Conservation (phyloP, 176 grass and related monocot genomes). For the Lolium perenne region DNA sequence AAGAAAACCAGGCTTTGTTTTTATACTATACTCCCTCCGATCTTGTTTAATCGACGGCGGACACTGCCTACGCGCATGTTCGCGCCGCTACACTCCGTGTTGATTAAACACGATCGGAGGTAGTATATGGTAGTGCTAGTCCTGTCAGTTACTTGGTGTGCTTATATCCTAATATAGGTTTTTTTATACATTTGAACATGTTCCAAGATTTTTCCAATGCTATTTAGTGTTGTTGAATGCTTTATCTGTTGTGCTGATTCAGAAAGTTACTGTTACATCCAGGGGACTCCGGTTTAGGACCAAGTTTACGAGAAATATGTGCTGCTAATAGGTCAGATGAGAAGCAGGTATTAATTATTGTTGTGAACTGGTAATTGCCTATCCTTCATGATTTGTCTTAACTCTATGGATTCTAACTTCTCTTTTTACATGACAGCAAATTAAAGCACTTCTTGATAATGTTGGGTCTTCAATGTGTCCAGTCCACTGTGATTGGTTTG, state of each 20-base stretch:
- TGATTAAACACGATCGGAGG: no score
- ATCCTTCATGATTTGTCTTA: slow-evolving; percentile 31
- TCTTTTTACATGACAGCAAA: slow-evolving; percentile 69
- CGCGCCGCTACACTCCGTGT: no score
- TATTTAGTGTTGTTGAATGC: slow-evolving; percentile 25
- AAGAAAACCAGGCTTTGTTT: slow-evolving; percentile 13
- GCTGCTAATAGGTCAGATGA: slow-evolving; percentile 93
- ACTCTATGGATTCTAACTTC: slow-evolving; percentile 31
- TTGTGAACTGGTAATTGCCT: slow-evolving; percentile 31
- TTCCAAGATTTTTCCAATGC: not conserved
- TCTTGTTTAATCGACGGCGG: no score
- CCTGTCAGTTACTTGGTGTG: slow-evolving; percentile 11
- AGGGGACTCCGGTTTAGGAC: slow-evolving; percentile 73
- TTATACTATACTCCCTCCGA: not conserved
- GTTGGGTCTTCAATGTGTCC: slow-evolving; percentile 98
- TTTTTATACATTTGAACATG: slow-evolving; percentile 28
- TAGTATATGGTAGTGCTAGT: slow-evolving; percentile 30
- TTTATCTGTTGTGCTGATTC: slow-evolving; percentile 32
- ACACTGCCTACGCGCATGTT: no score
- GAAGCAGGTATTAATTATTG: slow-evolving; percentile 72
- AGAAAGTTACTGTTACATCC: slow-evolving; percentile 30
- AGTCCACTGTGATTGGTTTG: slow-evolving; percentile 86
- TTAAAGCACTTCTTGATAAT: slow-evolving; percentile 85
- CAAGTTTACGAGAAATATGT: slow-evolving; percentile 88
- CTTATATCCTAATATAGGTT: slow-evolving; percentile 21